Base-by-base conservation (phyloP, 148 eudicot species). In the Mesembryanthemum crystallinum region DNA sequence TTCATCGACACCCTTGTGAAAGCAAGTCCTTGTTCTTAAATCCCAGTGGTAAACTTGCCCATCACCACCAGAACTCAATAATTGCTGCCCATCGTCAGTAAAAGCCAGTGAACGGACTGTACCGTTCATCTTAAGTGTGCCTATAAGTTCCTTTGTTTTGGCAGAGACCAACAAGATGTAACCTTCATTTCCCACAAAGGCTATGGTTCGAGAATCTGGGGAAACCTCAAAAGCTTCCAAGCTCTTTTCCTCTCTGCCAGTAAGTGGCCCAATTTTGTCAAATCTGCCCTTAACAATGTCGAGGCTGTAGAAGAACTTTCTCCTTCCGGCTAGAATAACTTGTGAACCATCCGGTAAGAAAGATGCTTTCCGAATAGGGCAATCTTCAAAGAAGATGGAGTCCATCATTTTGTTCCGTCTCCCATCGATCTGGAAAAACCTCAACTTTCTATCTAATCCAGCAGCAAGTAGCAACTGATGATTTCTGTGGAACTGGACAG, bases 281-380 rank as follows among this genome's bases (percentile, higher is more conserved):
- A 85, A 76, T 32, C n/a, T 78, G 2, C 96, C 90, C 77, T 90
- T 92, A 69, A 89, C 90, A 58, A 95, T 73, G 77, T 95, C 96
- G 17, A 92, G 72, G 77, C 92, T 85, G 58, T 94, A 94, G 64
- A 89, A 91, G 86, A 90, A 94, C 83, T 94, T 94, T 80, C 98
- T 90, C 69, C 96, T 76, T 43, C 98, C 97, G 0, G 96, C 71
- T 61, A 87, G 76, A 60, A 95, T 86, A 54, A 85, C 97, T 68
- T 90, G 96, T 55, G 98, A 89, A 11, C 98, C 97, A 83, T 95
- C 98, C 20, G 97, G 94, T 70, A 88, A 80, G 79, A 95, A 95
- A 51, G 89, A 75, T 3, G 97, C 97, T 67, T 90, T 92, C 30
- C 75, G 68, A 72, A 92, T 85, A 23, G 97, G 92, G 76, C 90